Conservation (phyloP, 192 early-diverging fungal species). For the Cetraspora pellucida region DNA sequence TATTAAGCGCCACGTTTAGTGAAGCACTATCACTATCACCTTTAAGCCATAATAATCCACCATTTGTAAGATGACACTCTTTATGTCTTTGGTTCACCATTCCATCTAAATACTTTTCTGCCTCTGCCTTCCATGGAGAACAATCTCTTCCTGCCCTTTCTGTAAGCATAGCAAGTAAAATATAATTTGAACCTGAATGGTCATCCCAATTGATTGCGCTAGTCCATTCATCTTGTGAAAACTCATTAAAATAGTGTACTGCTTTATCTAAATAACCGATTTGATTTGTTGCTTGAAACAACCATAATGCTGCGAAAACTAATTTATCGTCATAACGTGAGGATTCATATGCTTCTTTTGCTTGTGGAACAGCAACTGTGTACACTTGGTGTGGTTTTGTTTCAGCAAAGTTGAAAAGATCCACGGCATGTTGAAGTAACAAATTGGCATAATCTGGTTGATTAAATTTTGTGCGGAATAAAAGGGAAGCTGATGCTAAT, state of each 20-base stretch:
- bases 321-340: constrained; percentile 50
- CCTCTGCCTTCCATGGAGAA: constrained; percentile 40
- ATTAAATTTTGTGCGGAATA: constrained; percentile 56
- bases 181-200: constrained; percentile 48
- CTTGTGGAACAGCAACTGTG: constrained; percentile 43
- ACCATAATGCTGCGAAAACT: constrained; percentile 60
- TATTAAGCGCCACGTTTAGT: constrained; percentile 40
- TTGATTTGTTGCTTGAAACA: constrained; percentile 54
- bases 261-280: constrained; percentile 50
- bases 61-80: constrained; percentile 45
- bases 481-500: constrained; percentile 54
- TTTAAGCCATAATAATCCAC: constrained; percentile 45
- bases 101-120: constrained; percentile 45
- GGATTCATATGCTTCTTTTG: constrained; percentile 46
- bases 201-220: constrained; percentile 57
- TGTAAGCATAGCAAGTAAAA: constrained; percentile 48
- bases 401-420: constrained; percentile 54
- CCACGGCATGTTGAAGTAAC: constrained; percentile 45
- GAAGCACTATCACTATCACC: constrained; percentile 42
- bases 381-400: constrained; percentile 50
- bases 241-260: constrained; percentile 47
- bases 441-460: constrained; percentile 49
- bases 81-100: constrained; percentile 32
- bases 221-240: constrained; percentile 26
- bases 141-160: constrained; percentile 19